Base-by-base conservation (phyloP, 2,329 filamentous ascomycete genomes). In the Nigrospora oryzae region DNA sequence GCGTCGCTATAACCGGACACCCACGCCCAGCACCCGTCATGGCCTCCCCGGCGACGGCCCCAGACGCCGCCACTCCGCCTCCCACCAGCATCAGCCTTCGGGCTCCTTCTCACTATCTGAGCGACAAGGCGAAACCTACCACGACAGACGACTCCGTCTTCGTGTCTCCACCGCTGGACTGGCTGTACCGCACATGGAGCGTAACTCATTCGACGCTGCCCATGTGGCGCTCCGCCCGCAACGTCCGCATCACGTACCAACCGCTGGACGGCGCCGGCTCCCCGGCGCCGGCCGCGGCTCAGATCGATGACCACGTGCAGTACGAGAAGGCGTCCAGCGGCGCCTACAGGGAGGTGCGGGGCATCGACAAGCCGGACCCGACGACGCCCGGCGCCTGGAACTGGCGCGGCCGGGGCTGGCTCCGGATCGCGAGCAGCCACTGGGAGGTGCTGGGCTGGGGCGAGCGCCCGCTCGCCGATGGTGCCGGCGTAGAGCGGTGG, bases 391-490 rank as follows among this genome's bases (percentile, higher is more conserved):
- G 64, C 23, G 68, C 66, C 32, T 86, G 85, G 81, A 73, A 84
- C 55, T 95, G 89, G 89, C 73, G 86, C 39, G 89, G 89, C 10
- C 86, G 81, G 56, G 85, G 87, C 10, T 78, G 75, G 77, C 64
- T 95, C 49, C 76, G 74, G 60, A 81, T 91, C 52, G 84, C 86
- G 23, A 75, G 71, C 14, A 83, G 78, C 38, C 81, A 88, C 57
- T 95, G 89, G 89, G 86, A 95, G 70, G 67, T 93, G 2, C 63
- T 94, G 15, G 87, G 84, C 3, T 90, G 79, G 72, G 87, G 87
- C 5, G 75, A 83, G 58, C 59, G 62, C 17, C 55, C 58, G 32
- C 53, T 64, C 23, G 65, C 64, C 1, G 57, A 45, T 4, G 60
- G 56, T 1, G 56, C 51, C 6, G 56, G 48, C 10, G 60, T 55